A percentile compares a stretch with the other conserved stretches of the same genome.
These are phyloP conservation scores for Solanum tarapatanum DNA, from an alignment of 257 asterid genomes.

Conservation along the genomic window DNA sequence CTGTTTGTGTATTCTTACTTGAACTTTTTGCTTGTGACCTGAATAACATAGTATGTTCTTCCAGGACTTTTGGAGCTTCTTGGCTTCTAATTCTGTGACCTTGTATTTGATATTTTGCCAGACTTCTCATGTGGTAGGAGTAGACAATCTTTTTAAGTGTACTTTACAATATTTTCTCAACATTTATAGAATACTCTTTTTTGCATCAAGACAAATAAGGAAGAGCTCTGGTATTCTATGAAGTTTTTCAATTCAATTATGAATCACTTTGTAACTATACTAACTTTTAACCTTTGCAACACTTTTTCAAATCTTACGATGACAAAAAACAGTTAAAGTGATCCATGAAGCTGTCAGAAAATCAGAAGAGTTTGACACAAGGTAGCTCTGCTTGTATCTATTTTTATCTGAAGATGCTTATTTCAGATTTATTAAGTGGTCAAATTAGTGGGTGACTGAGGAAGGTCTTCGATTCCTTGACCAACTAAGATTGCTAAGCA, in stretches of 20 bases:
- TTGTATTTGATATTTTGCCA: background rate
- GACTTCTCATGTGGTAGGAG: background rate
- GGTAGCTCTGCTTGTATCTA: slow-evolving; percentile 11
- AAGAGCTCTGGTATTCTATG: background rate
- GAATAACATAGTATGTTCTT: background rate
- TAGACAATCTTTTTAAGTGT: background rate
- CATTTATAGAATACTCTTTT: background rate
- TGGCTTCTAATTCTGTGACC: background rate
- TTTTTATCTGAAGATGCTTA: background rate
- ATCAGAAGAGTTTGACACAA: slow-evolving; percentile 56
- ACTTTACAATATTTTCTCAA: background rate
- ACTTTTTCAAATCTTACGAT: background rate
- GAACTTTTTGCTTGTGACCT: background rate
- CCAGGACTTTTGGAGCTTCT: background rate
- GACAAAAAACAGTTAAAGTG: too few relatives aligned
- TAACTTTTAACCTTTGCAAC: background rate
- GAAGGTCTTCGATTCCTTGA: background rate
- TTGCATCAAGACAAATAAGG: background rate
- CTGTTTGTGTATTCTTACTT: background rate
- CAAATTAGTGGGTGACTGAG: background rate
- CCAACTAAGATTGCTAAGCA: background rate
- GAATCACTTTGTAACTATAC: background rate
- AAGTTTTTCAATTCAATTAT: background rate
- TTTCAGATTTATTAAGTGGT: background rate
- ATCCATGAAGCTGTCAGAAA: background rate